Evolutionary conservation across 2,329 filamentous ascomycete species (phyloP).

Genomic region (Aspergillus versicolor): DNA sequence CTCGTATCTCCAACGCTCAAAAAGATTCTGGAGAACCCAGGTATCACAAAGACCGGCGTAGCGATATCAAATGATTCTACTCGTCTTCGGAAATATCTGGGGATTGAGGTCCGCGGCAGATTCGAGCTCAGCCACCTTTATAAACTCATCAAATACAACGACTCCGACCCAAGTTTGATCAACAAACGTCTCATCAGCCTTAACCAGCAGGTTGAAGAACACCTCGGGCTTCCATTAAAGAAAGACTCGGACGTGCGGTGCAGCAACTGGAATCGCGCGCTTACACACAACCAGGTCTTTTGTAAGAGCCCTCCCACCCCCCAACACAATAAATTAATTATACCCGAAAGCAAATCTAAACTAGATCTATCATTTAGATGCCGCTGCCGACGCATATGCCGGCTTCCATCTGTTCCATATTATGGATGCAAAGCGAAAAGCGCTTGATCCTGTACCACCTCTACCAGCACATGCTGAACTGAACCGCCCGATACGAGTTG

Average conservation of each 20-base stretch:
- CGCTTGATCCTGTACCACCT: constrained; percentile 68
- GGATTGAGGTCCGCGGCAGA: constrained; percentile 63
- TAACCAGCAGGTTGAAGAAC: constrained; percentile 67
- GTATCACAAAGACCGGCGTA: constrained; percentile 74
- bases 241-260: constrained; percentile 70
- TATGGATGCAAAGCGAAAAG: constrained; percentile 66
- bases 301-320: constrained; percentile 54
- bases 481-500: constrained; percentile 56
- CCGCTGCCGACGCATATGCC: constrained; percentile 82
- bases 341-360: not conserved
- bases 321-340: not conserved
- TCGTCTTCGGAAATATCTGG: constrained; percentile 66
- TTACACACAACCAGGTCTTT: constrained; percentile 65
- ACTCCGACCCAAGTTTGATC: constrained; percentile 55
- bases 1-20: constrained; percentile 71
- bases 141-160: constrained; percentile 69
- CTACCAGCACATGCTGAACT: constrained; percentile 68
- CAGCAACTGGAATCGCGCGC: constrained; percentile 68
- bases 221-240: constrained; percentile 70
- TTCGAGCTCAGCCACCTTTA: constrained; percentile 84
- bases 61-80: constrained; percentile 69
- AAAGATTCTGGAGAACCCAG: constrained; percentile 68
- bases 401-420: constrained; percentile 70
- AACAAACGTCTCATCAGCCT: constrained; percentile 68
- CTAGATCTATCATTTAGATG: constrained; percentile 54